Evolutionary conservation across 2,329 filamentous ascomycete genomes (phyloP).

Genomic region (Neodidymelliopsis sp.): DNA sequence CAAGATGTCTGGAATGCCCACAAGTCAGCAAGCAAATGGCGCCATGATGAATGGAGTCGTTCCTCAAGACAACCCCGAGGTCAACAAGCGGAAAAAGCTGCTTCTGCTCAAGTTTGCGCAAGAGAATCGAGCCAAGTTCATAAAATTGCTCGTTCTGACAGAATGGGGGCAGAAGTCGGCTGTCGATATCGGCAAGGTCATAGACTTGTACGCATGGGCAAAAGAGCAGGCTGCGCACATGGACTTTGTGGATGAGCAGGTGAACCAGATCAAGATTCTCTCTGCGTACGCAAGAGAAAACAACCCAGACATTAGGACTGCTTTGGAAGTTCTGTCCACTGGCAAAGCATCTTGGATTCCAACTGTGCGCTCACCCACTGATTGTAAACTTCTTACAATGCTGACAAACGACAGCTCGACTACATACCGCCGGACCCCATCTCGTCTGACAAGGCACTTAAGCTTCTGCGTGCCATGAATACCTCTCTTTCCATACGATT

Average conservation of each 20-base stretch:
- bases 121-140: slow-evolving; percentile 83
- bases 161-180: slow-evolving; percentile 78
- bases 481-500: slow-evolving; percentile 82
- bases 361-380: slow-evolving; percentile 63
- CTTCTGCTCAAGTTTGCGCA: slow-evolving; percentile 79
- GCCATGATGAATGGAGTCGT: slow-evolving; percentile 49
- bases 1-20: slow-evolving; percentile 72
- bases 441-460: slow-evolving; percentile 73
- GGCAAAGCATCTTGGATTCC: slow-evolving; percentile 81
- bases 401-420: slow-evolving; percentile 62
- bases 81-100: slow-evolving; percentile 69
- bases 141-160: slow-evolving; percentile 88
- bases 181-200: slow-evolving; percentile 81
- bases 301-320: slow-evolving; percentile 90
- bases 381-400: not conserved
- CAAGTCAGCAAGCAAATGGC: slow-evolving; percentile 62
- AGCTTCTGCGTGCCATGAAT: slow-evolving; percentile 81
- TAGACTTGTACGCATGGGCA: slow-evolving; percentile 83
- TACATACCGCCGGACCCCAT: slow-evolving; percentile 79
- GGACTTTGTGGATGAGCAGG: slow-evolving; percentile 62
- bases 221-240: slow-evolving; percentile 41
- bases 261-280: slow-evolving; percentile 74
- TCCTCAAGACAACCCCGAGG: slow-evolving; percentile 35
- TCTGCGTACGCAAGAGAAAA: slow-evolving; percentile 78
- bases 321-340: slow-evolving; percentile 81